phyloP scores from a whole-genome alignment of 139 green algal species.

The Asterochloris erici region DNA sequence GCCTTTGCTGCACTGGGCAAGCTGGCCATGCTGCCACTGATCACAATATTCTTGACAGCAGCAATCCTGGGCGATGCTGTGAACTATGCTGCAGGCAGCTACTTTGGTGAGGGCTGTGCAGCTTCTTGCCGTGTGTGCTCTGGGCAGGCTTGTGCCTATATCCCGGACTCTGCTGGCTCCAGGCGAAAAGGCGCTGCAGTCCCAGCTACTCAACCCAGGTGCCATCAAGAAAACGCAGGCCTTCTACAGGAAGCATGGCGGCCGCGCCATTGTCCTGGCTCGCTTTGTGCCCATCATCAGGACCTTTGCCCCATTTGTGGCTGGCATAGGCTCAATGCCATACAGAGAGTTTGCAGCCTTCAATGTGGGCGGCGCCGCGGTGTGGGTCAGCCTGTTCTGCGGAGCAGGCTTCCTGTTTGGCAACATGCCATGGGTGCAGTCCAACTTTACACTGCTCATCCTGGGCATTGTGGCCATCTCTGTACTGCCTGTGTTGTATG shows the following conservation, averaged over 20 bases:
- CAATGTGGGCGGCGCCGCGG: slow-evolving; percentile 79
- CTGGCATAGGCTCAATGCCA: slow-evolving; percentile 79
- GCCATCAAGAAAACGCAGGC: slow-evolving; percentile 72
- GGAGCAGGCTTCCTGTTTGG: slow-evolving; percentile 81
- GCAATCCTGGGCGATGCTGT: slow-evolving; percentile 87
- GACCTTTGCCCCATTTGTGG: slow-evolving; percentile 93
- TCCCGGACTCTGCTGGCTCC: neutral
- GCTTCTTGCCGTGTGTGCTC: neutral
- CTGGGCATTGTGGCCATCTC: slow-evolving; percentile 81
- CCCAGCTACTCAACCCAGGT: neutral
- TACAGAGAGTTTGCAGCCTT: slow-evolving; percentile 59
- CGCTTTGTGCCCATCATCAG: slow-evolving; percentile 92
- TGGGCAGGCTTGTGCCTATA: neutral
- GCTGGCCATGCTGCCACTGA: slow-evolving; percentile 54
- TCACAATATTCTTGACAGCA: slow-evolving; percentile 61
- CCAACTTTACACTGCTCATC: slow-evolving; percentile 90
- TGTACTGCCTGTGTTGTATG: slow-evolving; percentile 70
- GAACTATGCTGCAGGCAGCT: slow-evolving; percentile 77
- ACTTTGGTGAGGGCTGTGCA: slow-evolving; percentile 14
- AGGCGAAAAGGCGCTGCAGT: slow-evolving; percentile 46
- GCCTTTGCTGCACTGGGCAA: slow-evolving; percentile 78
- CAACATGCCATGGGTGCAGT: slow-evolving; percentile 83
- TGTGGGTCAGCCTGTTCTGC: slow-evolving; percentile 82
- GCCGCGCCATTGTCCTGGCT: slow-evolving; percentile 86
- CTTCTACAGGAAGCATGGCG: slow-evolving; percentile 84